Evolutionary conservation across 768 basidiomycete genomes (phyloP), one percentile per base, ranked within the genome.

Genomic region (Phylloporus sp.): DNA sequence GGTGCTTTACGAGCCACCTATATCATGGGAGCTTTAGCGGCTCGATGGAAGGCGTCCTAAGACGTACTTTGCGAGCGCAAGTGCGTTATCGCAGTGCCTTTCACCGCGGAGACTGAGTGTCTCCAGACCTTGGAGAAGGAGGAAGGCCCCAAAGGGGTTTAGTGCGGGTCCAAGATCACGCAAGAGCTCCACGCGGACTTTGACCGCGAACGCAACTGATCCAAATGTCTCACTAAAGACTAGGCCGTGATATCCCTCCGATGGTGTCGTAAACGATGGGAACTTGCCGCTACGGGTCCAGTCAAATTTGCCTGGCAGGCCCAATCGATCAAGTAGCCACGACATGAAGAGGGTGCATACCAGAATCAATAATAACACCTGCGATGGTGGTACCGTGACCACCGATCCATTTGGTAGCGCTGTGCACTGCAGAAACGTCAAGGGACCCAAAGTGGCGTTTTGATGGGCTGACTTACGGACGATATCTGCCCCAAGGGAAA

Each of bases 301-400:
- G 68, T 82, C 75, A 50, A 85, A 84, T 28, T 78, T 79, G 40
- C 82, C 83, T 72, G 53, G 6, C 45, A 53, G 29, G 54, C 20
- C 7, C 7, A 46, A 43, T 48, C 15, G n/a, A 31, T 52, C 47
- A 24, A 13, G 29, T 41, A 3, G 11, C 26, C 5, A 38, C 10
- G 7, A 15, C 13, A 43, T 5, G 28, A 42, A 20, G 11, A 49
- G 50, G 58, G 34, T 58, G 68, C 63, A 27, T 64, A 72, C 82
- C 84, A 13, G 73, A 70, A 55, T 86, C 85, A 23, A 87, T 57
- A 26, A 86, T 68, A 15, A 85, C 79, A 34, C 85, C 85, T 0
- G 73, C 84, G 46, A 86, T 79, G 7, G 81, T 83, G 9, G 81
- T 84, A n/a, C 85, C 84, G 45, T 83, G 81, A 0, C 82, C 81